phyloP scores from a whole-genome alignment of 768 basidiomycete genomes.

The Leucogyrophana mollusca region DNA sequence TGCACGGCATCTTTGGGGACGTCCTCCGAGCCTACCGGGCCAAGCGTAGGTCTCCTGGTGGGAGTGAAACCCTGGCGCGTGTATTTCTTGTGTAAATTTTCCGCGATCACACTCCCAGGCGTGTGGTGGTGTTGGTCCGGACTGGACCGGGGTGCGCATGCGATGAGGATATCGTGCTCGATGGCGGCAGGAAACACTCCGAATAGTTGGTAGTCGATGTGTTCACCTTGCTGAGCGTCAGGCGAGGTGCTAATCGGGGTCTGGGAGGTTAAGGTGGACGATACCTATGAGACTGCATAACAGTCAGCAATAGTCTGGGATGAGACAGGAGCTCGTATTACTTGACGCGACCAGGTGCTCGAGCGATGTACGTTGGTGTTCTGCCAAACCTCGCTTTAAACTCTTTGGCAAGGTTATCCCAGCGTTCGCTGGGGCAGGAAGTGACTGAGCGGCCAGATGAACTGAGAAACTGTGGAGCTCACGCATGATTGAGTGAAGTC shows the following conservation, averaged over 20 bases:
- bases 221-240: slow-evolving; percentile 65
- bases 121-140: slow-evolving; percentile 18
- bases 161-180: slow-evolving; percentile 81
- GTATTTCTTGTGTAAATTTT: slow-evolving; percentile 65
- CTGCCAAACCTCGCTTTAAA: slow-evolving; percentile 65
- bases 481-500: slow-evolving; percentile 54
- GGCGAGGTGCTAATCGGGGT: too few species aligned
- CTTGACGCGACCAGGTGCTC: slow-evolving; percentile 85
- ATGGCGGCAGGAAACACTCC: slow-evolving; percentile 85
- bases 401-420: slow-evolving; percentile 59
- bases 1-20: slow-evolving; percentile 32
- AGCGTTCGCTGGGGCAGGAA: slow-evolving; percentile 40
- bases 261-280: slow-evolving; percentile 16
- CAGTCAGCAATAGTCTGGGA: not conserved
- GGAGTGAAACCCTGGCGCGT: slow-evolving; percentile 59
- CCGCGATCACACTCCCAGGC: slow-evolving; percentile 57
- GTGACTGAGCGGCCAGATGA: not conserved
- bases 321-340: slow-evolving; percentile 24
- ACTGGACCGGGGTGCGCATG: slow-evolving; percentile 50
- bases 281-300: slow-evolving; percentile 34
- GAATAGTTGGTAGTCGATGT: slow-evolving; percentile 82
- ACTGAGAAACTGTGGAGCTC: slow-evolving; percentile 9
- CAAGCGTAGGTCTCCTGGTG: slow-evolving; percentile 26
- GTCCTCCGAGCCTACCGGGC: slow-evolving; percentile 30
- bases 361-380: slow-evolving; percentile 65